These are phyloP conservation scores for Aspergillus sp. DNA, from an alignment of 2,329 filamentous ascomycete genomes.

Conservation along the genomic window DNA sequence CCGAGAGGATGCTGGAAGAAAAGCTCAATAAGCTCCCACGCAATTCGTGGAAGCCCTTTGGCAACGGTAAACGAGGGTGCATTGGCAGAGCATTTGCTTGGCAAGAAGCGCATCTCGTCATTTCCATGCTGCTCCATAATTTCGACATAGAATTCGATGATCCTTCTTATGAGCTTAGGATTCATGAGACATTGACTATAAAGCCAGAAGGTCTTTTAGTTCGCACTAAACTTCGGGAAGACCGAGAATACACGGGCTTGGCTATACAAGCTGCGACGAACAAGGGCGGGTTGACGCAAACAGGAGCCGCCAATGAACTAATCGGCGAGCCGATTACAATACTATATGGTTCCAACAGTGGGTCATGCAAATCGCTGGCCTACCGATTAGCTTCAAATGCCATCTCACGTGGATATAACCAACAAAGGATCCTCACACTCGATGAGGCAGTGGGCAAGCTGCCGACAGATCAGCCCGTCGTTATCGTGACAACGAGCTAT, in stretches of 20 bases:
- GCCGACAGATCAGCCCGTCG: slow-evolving; percentile 59
- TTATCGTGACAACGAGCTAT: slow-evolving; percentile 69
- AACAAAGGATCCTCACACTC: slow-evolving; percentile 33
- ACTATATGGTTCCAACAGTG: slow-evolving; percentile 71
- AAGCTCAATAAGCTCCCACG: slow-evolving; percentile 60
- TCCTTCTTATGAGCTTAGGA: slow-evolving; percentile 43
- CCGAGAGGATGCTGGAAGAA: slow-evolving; percentile 71
- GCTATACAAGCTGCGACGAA: background rate
- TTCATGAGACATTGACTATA: slow-evolving; percentile 41
- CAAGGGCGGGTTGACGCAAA: background rate
- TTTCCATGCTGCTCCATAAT: slow-evolving; percentile 66
- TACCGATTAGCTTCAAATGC: slow-evolving; percentile 62
- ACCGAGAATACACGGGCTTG: slow-evolving; percentile 8
- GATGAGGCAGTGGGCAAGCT: slow-evolving; percentile 62
- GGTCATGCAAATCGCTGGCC: slow-evolving; percentile 71
- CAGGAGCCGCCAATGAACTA: background rate
- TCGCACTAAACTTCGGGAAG: slow-evolving; percentile 55
- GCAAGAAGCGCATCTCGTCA: slow-evolving; percentile 66
- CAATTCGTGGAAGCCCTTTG: slow-evolving; percentile 71
- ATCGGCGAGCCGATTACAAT: slow-evolving; percentile 53
- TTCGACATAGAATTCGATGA: slow-evolving; percentile 67
- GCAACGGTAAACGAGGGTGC: slow-evolving; percentile 67
- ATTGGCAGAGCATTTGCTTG: slow-evolving; percentile 73
- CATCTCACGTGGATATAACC: slow-evolving; percentile 54
- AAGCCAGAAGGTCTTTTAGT: slow-evolving; percentile 60